phyloP scores from a whole-genome alignment of 1,284 basidiomycete species.

The Meripilus lineatus region DNA sequence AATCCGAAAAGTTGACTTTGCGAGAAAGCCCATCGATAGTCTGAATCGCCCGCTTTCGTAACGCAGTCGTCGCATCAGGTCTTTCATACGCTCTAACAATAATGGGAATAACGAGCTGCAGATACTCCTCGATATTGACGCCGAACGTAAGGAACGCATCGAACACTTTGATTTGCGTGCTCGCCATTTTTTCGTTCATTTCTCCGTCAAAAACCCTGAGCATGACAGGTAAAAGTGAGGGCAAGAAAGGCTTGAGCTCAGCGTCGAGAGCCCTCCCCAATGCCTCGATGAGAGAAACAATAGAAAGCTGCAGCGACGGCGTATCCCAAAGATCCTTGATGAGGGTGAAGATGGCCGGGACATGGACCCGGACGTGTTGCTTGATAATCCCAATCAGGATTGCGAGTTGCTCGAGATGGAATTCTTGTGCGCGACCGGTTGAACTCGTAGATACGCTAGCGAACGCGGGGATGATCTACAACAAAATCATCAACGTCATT shows the following conservation, averaged over 20 bases:
- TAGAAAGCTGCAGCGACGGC: constrained; percentile 81
- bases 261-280: constrained; percentile 95
- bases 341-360: constrained; percentile 77
- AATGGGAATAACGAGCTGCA: constrained; percentile 94
- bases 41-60: constrained; percentile 88
- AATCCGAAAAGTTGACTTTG: constrained; percentile 98
- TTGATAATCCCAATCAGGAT: constrained; percentile 97
- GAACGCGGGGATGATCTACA: constrained; percentile 96
- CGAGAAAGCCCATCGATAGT: constrained; percentile 90
- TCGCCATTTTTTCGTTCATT: constrained; percentile 70
- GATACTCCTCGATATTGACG: constrained; percentile 95
- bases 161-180: constrained; percentile 87
- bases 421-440: constrained; percentile 82
- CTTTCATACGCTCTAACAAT: constrained; percentile 93
- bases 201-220: constrained; percentile 91
- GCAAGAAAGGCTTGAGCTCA: constrained; percentile 98
- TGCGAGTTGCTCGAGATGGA: constrained; percentile 94
- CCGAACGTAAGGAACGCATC: constrained; percentile 96
- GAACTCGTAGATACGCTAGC: constrained; percentile 84
- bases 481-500: not conserved
- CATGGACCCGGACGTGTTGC: constrained; percentile 94
- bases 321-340: constrained; percentile 92
- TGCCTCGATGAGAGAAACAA: constrained; percentile 92
- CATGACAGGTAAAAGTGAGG: constrained; percentile 86
- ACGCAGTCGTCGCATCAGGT: constrained; percentile 64